These are phyloP conservation scores for Stachybotrys chartarum DNA, from an alignment of 2,329 filamentous ascomycete species.

Conservation along the genomic window DNA sequence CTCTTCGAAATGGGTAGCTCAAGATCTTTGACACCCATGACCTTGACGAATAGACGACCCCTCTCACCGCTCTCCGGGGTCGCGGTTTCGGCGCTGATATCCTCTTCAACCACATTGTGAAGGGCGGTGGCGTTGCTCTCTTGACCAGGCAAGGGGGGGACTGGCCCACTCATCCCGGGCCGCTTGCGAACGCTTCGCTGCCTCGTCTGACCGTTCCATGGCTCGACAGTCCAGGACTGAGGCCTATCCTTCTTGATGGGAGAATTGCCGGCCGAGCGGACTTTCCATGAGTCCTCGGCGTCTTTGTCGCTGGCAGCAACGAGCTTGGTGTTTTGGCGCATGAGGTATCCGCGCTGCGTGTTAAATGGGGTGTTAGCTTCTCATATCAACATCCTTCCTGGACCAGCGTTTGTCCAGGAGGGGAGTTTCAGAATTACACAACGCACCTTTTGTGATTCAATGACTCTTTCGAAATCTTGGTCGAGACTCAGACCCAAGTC, in stretches of 20 bases:
- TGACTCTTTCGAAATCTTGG: conserved; percentile 88
- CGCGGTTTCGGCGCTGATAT: conserved; percentile 45
- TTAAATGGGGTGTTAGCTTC: conserved; percentile 50
- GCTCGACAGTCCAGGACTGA: conserved; percentile 93
- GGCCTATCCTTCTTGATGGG: conserved; percentile 71
- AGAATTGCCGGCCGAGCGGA: conserved; percentile 59
- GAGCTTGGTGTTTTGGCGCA: conserved; percentile 97
- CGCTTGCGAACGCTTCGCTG: conserved; percentile 56
- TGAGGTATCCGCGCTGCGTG: conserved; percentile 86
- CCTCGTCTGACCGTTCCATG: conserved; percentile 81
- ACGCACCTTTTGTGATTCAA: conserved; percentile 90
- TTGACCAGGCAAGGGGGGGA: conserved; percentile 81
- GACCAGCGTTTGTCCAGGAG: conserved; percentile 1
- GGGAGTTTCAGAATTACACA: conserved; percentile 14
- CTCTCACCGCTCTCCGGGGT: conserved; percentile 78
- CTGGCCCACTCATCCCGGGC: conserved; percentile 45
- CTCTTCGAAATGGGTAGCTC: conserved; percentile 86
- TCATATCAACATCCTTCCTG: conserved; percentile 32
- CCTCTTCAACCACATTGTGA: conserved; percentile 63
- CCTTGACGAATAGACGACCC: conserved; percentile 92
- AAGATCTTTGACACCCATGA: conserved; percentile 95
- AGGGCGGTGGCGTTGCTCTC: conserved; percentile 68
- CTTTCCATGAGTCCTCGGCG: conserved; percentile 44
- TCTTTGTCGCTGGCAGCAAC: conserved; percentile 84
- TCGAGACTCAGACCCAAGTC: conserved; percentile 83